A percentile compares a stretch with the other conserved stretches of the same genome.
Evolutionary conservation across 2,329 filamentous ascomycete genomes (phyloP).

Genomic region (Paradendryphiella salina): DNA sequence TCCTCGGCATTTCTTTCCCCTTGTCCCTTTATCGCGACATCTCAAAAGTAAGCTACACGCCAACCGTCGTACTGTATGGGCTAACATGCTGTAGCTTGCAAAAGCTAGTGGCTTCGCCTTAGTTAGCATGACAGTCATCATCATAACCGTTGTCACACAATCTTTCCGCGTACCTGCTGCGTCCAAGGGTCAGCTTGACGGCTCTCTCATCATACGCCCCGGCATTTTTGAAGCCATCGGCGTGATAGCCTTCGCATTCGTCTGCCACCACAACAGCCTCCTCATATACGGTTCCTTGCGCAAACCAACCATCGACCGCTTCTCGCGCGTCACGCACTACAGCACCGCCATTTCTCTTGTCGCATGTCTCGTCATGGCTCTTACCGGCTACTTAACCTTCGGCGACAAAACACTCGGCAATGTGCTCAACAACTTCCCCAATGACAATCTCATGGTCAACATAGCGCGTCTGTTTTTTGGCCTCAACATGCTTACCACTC

Average conservation of each 20-base stretch:
- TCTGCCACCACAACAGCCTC: conserved; percentile 91
- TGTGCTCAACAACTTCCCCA: conserved; percentile 95
- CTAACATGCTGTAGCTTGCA: conserved; percentile 67
- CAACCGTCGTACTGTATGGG: conserved; percentile 12
- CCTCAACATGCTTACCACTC: conserved; percentile 96
- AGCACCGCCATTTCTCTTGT: conserved; percentile 87
- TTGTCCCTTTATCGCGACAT: conserved; percentile 95
- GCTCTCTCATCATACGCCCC: conserved; percentile 74
- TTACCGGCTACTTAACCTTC: conserved; percentile 89
- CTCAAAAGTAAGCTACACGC: conserved; percentile 64
- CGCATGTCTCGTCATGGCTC: conserved; percentile 86
- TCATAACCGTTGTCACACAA: conserved; percentile 85
- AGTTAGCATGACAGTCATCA: conserved; percentile 88
- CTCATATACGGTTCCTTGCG: conserved; percentile 95
- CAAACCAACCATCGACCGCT: conserved; percentile 94
- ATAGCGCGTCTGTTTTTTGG: conserved; percentile 93
- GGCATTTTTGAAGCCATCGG: conserved; percentile 96
- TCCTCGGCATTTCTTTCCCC: conserved; percentile 84
- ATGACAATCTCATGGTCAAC: conserved; percentile 90
- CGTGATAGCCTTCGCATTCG: conserved; percentile 89
- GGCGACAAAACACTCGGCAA: conserved; percentile 91
- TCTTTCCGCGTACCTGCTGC: conserved; percentile 73
- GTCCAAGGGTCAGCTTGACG: conserved; percentile 70
- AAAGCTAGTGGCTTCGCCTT: conserved; percentile 94
- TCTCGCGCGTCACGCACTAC: conserved; percentile 89